Conservation (phyloP, 108 stramenopile genomes). For the Nannochloropsis salina region DNA sequence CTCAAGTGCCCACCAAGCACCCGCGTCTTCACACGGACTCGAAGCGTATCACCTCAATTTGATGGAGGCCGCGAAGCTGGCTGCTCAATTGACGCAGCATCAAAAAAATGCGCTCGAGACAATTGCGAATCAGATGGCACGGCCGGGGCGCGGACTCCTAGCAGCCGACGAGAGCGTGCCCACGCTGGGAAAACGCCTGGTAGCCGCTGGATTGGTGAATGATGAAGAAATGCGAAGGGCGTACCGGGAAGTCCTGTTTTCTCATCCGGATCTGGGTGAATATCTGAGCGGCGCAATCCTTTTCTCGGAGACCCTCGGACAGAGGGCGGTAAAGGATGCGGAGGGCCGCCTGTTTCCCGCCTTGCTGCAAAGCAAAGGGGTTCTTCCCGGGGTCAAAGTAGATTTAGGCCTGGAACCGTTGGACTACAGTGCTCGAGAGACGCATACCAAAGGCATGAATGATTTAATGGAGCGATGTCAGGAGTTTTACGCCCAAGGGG, state of each 20-base stretch:
- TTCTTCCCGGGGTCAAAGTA: constrained; percentile 46
- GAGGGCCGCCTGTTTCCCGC: constrained; percentile 37
- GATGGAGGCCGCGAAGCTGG: constrained; percentile 2
- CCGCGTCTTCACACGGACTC: neutral
- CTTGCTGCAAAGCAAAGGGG: constrained; percentile 33
- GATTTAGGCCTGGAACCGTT: constrained; percentile 46
- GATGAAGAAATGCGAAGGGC: constrained; percentile 36
- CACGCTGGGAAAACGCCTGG: constrained; percentile 43
- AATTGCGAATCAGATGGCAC: constrained; percentile 32
- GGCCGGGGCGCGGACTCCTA: constrained; percentile 38
- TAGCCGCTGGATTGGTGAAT: constrained; percentile 32
- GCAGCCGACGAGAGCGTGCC: constrained; percentile 39
- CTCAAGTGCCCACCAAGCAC: neutral
- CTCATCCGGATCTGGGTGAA: constrained; percentile 38
- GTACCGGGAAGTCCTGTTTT: constrained; percentile 42
- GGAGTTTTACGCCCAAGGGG: constrained; percentile 42
- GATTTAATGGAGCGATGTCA: constrained; percentile 40
- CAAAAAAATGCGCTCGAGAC: constrained; percentile 37
- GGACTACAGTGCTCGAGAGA: constrained; percentile 34
- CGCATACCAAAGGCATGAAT: constrained; percentile 45
- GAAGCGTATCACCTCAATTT: neutral
- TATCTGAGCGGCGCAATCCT: constrained; percentile 45
- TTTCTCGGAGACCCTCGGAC: constrained; percentile 47
- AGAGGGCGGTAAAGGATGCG: constrained; percentile 23
- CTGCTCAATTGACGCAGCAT: constrained; percentile 23